Conservation (phyloP, 192 early-diverging fungal genomes). For the Piromyces finnis region DNA sequence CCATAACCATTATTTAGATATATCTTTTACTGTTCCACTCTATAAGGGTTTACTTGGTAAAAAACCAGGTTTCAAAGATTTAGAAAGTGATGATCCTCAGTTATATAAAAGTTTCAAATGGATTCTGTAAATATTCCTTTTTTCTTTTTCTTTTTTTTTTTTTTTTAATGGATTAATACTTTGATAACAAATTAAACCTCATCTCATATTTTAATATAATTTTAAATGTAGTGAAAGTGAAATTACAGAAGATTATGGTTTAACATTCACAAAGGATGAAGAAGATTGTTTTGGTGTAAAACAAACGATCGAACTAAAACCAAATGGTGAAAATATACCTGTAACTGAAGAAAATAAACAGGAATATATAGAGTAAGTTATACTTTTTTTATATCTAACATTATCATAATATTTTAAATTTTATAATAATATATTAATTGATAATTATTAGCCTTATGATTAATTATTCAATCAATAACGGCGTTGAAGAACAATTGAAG, state of each 20-base stretch:
- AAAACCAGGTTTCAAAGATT: constrained; percentile 69
- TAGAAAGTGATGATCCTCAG: constrained; percentile 90
- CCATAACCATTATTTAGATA: constrained; percentile 91
- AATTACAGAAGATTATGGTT: constrained; percentile 67
- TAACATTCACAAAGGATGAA: constrained; percentile 74
- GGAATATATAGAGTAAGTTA: constrained; percentile 68
- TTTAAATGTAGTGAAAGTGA: constrained; percentile 58
- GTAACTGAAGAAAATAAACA: constrained; percentile 92
- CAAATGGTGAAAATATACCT: constrained; percentile 68
- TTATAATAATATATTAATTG: too few species aligned
- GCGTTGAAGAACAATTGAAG: constrained; percentile 89
- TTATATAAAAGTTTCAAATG: constrained; percentile 79
- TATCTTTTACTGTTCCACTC: constrained; percentile 88
- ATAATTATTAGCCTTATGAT: constrained; percentile 29
- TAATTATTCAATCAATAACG: constrained; percentile 71
- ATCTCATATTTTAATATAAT: too few species aligned
- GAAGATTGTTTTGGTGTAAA: constrained; percentile 83
- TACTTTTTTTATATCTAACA: background rate
- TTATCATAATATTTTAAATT: too few species aligned
- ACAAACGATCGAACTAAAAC: constrained; percentile 76
- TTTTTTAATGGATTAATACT: too few species aligned
- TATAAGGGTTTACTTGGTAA: constrained; percentile 93
- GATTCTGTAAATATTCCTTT: constrained; percentile 47
- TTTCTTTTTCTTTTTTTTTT: background rate
- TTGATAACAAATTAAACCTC: too few species aligned